These are phyloP conservation scores for Trichophyton equinum DNA, from an alignment of 2,329 filamentous ascomycete genomes.

Conservation along the genomic window DNA sequence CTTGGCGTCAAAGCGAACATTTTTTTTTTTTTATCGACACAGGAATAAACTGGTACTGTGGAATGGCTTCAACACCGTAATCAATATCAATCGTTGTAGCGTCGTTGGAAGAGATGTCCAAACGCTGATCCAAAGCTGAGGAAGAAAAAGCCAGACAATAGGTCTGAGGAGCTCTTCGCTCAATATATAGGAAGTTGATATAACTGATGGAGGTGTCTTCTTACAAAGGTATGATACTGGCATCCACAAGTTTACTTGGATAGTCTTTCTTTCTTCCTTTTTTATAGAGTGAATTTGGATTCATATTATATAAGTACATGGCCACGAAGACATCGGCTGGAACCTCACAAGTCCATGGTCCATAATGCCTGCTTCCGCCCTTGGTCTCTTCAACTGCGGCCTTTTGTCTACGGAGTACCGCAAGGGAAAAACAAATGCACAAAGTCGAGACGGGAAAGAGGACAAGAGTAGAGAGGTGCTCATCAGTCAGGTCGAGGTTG, in stretches of 20 bases:
- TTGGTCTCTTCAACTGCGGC: not conserved
- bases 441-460: not conserved
- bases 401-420: not conserved
- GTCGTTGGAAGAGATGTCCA: not conserved
- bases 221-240: not conserved
- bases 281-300: not conserved
- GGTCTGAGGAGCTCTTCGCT: no score
- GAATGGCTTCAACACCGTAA: no score
- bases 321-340: not conserved
- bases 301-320: constrained; percentile 3
- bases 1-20: no score
- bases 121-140: no score
- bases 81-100: not conserved
- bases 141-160: no score
- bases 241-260: no score
- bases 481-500: constrained; percentile 2
- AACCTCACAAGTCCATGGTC: not conserved
- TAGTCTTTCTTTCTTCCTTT: no score
- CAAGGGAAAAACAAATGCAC: not conserved
- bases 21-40: no score
- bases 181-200: no score
- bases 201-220: no score
- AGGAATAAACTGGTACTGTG: no score
- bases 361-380: not conserved
- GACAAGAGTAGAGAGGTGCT: constrained; percentile 8